Base-by-base conservation (phyloP, 371 early-diverging fungal genomes). In the Mucor lusitanicus region DNA sequence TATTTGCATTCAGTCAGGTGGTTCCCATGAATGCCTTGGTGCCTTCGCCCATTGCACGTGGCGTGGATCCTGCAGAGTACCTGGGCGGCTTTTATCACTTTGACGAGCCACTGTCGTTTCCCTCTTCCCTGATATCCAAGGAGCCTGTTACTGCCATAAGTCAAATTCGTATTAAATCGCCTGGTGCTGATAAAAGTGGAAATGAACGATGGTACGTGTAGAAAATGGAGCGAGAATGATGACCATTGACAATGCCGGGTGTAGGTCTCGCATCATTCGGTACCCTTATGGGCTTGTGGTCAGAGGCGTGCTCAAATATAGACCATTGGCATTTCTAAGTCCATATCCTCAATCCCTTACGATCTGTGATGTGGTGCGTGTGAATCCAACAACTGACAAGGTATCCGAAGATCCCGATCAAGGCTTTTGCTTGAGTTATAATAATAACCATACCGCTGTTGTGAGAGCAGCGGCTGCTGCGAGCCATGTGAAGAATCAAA, bases 211-310 rank as follows among this genome's bases (percentile, higher is more conserved):
- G 82, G 82, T 72, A 70, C 37, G 9, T 58, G 11, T 35, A 54
- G 28, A 32, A 21, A 11, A n/a, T 54, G 37, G 1, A 37, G 37
- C 3, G 30, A 6, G 30, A 7, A 13, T 11, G 12, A 37, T 37
- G 37, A 4, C 37, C 11, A 12, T 37, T 37, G 37, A 37, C 37
- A 37, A 8, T 23, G 23, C 8, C 6, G 42, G 5, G 21, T 40
- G 30, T 30, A 65, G 66, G 67, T 79, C 81, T 9, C 83, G 80
- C 27, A 79, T 90, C 59, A 72, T 89, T 55, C 78, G 85, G 37
- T 80, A 86, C 53, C 87, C 86, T 8, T 90, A 87, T 70, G 88
- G 88, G 12, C 71, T 90, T 42, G 88, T 88, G 1, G 80, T 88
- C 21, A 81, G 90, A 63, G 90, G 90, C 32, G 84, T 87, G 6